Base-by-base conservation (phyloP, 129 eudicot genomes). In the Flaveria ramosissima region DNA sequence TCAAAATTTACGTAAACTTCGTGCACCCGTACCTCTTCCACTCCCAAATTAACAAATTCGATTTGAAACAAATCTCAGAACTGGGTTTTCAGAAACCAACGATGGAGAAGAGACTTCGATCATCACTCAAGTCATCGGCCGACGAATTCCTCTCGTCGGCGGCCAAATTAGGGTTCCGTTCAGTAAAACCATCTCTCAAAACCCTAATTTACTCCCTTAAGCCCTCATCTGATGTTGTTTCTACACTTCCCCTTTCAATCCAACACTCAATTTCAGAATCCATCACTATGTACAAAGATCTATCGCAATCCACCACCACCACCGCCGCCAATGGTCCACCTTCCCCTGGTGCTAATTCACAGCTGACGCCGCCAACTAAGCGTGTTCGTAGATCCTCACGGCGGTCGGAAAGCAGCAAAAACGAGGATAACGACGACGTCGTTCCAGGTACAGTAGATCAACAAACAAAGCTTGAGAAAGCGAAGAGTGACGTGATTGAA, bases 81-180 rank as follows among this genome's bases (percentile, higher is more conserved):
- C 9, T 66, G 3, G 26, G 11, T 46, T 50, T 51, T 36, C 43
- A 41, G 19, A 32, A 82, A 63, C 13, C 43, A 15, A 43, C 23
- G 21, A 95, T 95, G 99, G 99, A 91, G 90, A 95, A 95, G 76
- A 47, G 96, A 30, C 89, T 95, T 14, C 90, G 99, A 1, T 89
- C 97, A 21, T 91, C 99, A 39, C 92, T 91, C 30, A 85, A 81
- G 45, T 85, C 86, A 73, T 95, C 99, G 26, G 89, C 96, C 79
- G 97, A 89, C 24, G 92, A 86, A 48, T 91, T 95, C 85, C 94
- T 95, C 47, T 71, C 83, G 55, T 77, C 94, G 11, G 92, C 94
- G 57, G 57, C 86, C 4, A 91, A 86, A 76, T 72, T 83, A 77
- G 87, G 90, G 47, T 69, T 89, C 13, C 89, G 84, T 53, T 86